Evolutionary conservation across 169 alveolate genomes (phyloP), one percentile per base, ranked within the genome.

Genomic region (Cryptosporidium sp.): DNA sequence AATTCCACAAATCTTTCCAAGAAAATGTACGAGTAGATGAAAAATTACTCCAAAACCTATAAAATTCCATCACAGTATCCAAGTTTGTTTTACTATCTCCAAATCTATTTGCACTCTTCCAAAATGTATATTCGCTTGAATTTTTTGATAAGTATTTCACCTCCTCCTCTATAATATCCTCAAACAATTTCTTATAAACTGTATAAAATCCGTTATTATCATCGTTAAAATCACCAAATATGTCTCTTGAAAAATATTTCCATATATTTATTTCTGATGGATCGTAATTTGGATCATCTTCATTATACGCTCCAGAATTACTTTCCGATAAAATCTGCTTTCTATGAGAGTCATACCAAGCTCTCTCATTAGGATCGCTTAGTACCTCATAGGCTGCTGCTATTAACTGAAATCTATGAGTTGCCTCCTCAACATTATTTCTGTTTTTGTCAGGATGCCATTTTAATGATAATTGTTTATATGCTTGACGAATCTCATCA

Each of bases 391-490:
- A 92, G 16, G 95, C 95, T 31, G 92, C 93, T 7, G 92, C 48
- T 12, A 93, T 71, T 31, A 52, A 62, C n/a, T 93, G 93, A 71
- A 93, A 93, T 58, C 33, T 80, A 33, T 91, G 95, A 48, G 92
- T 86, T 23, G 92, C 91, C 55, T 93, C 95, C 16, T 91, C 93
- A 23, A 91, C 86, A 61, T 93, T 91, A 62, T 86, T 93, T 58
- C 95, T 94, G 48, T 95, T 95, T 37, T 92, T 93, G 70, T 95
- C 97, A 29, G 98, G 98, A 86, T 96, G 98, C 68, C 86, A 91
- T 41, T 62, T 69, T 18, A 91, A 68, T 23, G 94, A 84, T 10
- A 93, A 43, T 80, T 86, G 92, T 87, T 96, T 93, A 85, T 92
- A 96, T 1, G 97, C 96, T 84, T 92, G 93, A 33, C 94, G 94